A percentile compares a stretch with the other conserved stretches of the same genome.
Conservation (phyloP, 306 rosid species). For the Albizia julibrissin region DNA sequence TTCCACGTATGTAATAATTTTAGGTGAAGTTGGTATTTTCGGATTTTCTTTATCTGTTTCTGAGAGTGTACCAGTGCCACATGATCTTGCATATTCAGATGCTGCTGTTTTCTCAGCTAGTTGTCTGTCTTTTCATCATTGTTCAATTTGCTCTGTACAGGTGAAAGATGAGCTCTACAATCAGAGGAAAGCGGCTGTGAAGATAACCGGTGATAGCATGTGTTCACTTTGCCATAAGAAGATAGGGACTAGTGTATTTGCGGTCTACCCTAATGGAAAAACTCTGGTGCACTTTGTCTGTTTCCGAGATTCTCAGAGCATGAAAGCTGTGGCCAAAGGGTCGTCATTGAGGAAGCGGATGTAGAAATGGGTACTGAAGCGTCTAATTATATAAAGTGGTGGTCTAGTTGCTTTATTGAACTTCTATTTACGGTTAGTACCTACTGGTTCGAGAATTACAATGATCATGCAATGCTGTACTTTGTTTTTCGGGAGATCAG, state of each 20-base stretch:
- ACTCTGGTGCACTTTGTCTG: constrained; percentile 94
- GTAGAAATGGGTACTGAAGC: constrained; percentile 24
- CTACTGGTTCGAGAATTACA: constrained; percentile 30
- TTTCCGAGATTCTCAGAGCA: constrained; percentile 89
- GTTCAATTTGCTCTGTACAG: constrained; percentile 44
- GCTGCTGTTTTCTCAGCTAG: constrained; percentile 21
- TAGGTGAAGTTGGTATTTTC: constrained; percentile 15
- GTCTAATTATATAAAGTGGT: constrained; percentile 9
- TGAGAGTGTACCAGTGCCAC: background rate
- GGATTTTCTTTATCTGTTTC: constrained; percentile 7
- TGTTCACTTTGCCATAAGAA: constrained; percentile 97
- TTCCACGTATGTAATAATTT: background rate
- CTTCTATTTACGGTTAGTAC: background rate
- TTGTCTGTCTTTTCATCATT: constrained; percentile 14
- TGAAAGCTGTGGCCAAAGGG: constrained; percentile 82
- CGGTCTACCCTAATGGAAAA: constrained; percentile 88
- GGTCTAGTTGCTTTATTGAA: constrained; percentile 12
- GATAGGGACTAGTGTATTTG: constrained; percentile 92
- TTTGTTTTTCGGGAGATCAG: constrained; percentile 22
- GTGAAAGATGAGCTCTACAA: constrained; percentile 83
- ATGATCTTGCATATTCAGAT: background rate
- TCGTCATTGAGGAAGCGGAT: constrained; percentile 59
- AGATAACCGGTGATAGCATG: constrained; percentile 84
- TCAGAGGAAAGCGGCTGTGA: constrained; percentile 75
- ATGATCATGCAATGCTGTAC: background rate